A percentile compares a stretch with the other conserved stretches of the same genome.
Conservation (phyloP, 2,329 filamentous ascomycete genomes). For the Curvularia hawaiiensis region DNA sequence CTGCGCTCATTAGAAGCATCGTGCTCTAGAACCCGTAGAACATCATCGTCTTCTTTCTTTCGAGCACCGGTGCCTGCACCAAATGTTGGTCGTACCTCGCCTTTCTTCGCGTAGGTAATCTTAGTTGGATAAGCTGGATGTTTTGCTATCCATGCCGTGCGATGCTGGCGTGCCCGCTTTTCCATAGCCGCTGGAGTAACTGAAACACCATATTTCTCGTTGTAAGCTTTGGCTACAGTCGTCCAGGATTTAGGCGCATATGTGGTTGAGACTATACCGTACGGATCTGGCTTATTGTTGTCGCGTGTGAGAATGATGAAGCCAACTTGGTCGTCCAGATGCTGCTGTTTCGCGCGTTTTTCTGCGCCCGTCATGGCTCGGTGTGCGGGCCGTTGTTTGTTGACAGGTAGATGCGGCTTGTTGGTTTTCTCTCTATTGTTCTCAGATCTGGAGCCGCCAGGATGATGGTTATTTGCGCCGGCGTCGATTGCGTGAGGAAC, state of each 20-base stretch:
- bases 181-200: slow-evolving; percentile 15
- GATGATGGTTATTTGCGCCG: slow-evolving; percentile 1
- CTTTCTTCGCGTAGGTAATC: slow-evolving; percentile 14
- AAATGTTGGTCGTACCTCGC: not conserved
- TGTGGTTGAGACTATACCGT: slow-evolving; percentile 14
- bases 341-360: not conserved
- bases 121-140: slow-evolving; percentile 12
- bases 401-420: no score
- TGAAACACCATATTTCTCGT: slow-evolving; percentile 9
- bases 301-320: slow-evolving; percentile 22
- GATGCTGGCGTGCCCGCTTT: slow-evolving; percentile 17
- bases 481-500: not conserved
- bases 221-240: slow-evolving; percentile 16
- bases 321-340: slow-evolving; percentile 13
- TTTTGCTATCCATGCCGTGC: slow-evolving; percentile 8
- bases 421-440: not conserved
- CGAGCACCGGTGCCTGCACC: not conserved
- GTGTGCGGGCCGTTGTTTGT: not conserved
- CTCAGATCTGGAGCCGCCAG: not conserved
- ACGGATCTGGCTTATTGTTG: slow-evolving; percentile 18
- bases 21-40: not conserved
- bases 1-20: not conserved
- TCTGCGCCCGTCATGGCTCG: not conserved
- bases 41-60: not conserved
- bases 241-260: slow-evolving; percentile 9